Percentiles rank a stretch among this genome's conserved stretches.
phyloP scores from a whole-genome alignment of 2,329 filamentous ascomycete species.

The Helotiales sp. region DNA sequence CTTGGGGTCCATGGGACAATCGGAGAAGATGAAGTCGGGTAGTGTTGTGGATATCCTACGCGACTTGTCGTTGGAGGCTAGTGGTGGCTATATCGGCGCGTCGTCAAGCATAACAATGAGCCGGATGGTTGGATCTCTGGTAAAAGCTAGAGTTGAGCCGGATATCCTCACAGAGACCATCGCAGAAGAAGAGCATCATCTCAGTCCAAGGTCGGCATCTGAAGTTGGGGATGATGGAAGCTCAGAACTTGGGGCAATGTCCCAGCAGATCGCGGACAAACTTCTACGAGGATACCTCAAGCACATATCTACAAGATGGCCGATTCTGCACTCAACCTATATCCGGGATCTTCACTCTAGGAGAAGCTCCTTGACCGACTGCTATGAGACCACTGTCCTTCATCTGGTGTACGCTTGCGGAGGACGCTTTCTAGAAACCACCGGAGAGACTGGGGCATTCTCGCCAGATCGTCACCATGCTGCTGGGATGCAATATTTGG shows the following conservation, averaged over 20 bases:
- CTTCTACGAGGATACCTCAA: constrained; percentile 29
- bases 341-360: constrained; percentile 27
- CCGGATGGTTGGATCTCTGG: constrained; percentile 19
- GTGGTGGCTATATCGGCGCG: constrained; percentile 28
- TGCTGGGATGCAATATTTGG: constrained; percentile 35
- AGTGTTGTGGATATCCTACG: constrained; percentile 22
- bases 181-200: constrained; percentile 1
- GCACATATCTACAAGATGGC: constrained; percentile 31
- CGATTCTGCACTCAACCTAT: constrained; percentile 27
- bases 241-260: constrained; percentile 17
- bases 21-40: neutral
- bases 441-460: constrained; percentile 33
- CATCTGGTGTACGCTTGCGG: constrained; percentile 33
- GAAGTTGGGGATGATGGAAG: neutral
- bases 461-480: constrained; percentile 34
- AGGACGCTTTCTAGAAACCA: constrained; percentile 34
- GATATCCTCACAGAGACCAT: neutral
- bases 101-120: constrained; percentile 29
- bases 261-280: constrained; percentile 26
- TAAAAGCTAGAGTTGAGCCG: constrained; percentile 22
- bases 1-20: neutral
- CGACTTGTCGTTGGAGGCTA: constrained; percentile 26
- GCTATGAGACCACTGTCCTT: constrained; percentile 13
- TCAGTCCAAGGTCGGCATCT: constrained; percentile 6
- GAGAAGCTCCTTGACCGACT: constrained; percentile 20